Conservation (phyloP, 2,329 filamentous ascomycete species). For the Calonectria hongkongensis region DNA sequence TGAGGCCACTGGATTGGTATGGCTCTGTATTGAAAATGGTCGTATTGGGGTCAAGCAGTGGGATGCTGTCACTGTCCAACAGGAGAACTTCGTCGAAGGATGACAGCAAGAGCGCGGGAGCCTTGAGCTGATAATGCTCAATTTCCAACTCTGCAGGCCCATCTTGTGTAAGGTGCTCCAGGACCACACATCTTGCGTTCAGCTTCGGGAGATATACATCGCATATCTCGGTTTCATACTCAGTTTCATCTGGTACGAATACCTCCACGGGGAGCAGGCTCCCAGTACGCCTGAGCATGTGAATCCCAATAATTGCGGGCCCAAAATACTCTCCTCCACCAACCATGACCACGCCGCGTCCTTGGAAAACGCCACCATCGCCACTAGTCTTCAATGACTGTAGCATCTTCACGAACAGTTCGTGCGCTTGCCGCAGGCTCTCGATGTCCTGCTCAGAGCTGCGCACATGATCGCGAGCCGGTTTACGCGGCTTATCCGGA, state of each 20-base stretch:
- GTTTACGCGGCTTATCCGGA: slow-evolving; percentile 22
- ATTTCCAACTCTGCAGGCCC: slow-evolving; percentile 18
- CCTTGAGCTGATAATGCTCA: slow-evolving; percentile 38
- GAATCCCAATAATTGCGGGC: slow-evolving; percentile 38
- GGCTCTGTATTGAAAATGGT: slow-evolving; percentile 35
- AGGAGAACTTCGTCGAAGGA: slow-evolving; percentile 39
- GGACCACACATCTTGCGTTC: slow-evolving; percentile 37
- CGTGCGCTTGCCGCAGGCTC: slow-evolving; percentile 25
- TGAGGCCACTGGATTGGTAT: slow-evolving; percentile 26
- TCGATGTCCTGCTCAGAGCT: slow-evolving; percentile 26
- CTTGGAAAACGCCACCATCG: slow-evolving; percentile 11
- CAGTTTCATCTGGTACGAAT: slow-evolving; percentile 32
- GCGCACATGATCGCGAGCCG: slow-evolving; percentile 20
- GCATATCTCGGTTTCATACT: slow-evolving; percentile 37
- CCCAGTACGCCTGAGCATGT: slow-evolving; percentile 39
- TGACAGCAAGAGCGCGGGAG: slow-evolving; percentile 33
- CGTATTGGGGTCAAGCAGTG: slow-evolving; percentile 30
- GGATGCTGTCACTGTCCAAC: slow-evolving; percentile 40
- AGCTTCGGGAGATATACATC: slow-evolving; percentile 34
- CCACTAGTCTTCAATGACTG: not conserved
- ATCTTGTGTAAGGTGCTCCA: slow-evolving; percentile 13
- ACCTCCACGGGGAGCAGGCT: slow-evolving; percentile 37
- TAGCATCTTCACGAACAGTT: slow-evolving; percentile 26
- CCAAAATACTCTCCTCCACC: slow-evolving; percentile 42
- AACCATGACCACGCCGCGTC: slow-evolving; percentile 40